Evolutionary conservation across 805 yeast species (phyloP), one percentile per base, ranked within the genome.

Genomic region (Nakazawaea ernobii): DNA sequence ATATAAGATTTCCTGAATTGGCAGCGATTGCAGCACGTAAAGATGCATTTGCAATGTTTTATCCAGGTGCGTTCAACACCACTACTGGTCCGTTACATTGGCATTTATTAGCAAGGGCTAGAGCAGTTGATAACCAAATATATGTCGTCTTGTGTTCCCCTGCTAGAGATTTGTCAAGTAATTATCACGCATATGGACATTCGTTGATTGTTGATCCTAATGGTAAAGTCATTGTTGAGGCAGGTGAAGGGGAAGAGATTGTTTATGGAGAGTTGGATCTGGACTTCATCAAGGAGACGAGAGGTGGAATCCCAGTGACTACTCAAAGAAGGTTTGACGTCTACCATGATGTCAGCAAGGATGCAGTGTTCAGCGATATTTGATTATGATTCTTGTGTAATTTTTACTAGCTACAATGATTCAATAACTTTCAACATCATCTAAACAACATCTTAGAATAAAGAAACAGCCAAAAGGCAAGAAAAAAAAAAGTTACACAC

Each of bases 131-230:
- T 61, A 86, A 84, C 58, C 85, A 84, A 61, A 62, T 79, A 13
- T 86, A 79, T 52, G 84, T 86, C 4, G 71, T 92, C 33, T 66
- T 88, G 53, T 89, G 96, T 53, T 87, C 96, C 7, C 97, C 97
- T 3, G 91, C 96, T 2, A 77, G 97, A 58, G 89, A 88, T 36
- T 67, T 72, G 45, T 75, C 74, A 9, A 70, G 71, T 13, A 75
- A 73, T 8, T 82, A 82, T 57, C 84, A 80, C 53, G 82, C 86
- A 0, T 82, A 79, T 56, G 88, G 88, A 1, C 88, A 82, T 56
- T 77, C 84, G 0, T 59, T 82, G 59, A 79, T 82, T 3, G 84
- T 77, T 39, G 79, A 77, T 58, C 88, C 88, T 17, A 68, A 68
- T 53, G 88, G 87, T 36, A 71, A 73, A 26, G 69, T 82, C 20